Base-by-base conservation (phyloP, 2,329 filamentous ascomycete species). In the Neonectria neomacrospora region DNA sequence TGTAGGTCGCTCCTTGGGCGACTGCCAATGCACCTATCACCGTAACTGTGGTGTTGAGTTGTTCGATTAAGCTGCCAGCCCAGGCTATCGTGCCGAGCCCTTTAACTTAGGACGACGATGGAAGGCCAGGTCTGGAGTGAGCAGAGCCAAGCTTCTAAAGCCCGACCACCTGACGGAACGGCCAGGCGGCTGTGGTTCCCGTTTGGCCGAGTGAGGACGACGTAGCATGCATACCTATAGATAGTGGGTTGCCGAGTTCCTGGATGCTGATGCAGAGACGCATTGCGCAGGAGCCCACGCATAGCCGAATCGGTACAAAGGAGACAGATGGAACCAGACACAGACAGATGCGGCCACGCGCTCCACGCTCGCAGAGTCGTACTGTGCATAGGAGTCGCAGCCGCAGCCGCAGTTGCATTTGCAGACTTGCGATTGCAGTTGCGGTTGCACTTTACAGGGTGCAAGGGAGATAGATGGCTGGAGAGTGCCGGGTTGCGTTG, bases 91-190 rank as follows among this genome's bases (percentile, higher is more conserved):
- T 41, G 41, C 23, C 28, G 39, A 37, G 51, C 42, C 23, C 23
- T 39, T 47, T 47, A n/a, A n/a, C n/a, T n/a, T n/a, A 30, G 34
- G 41, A 48, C 30, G 41, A 41, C 18, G 47, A 57, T 62, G 54
- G 47, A 53, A 61, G 45, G 39, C 51, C 52, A 52, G 45, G 53
- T 44, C 58, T 39, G 45, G 30, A 61, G 56, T 32, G 28, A 61
- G 58, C 32, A 45, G 20, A 28, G 22, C 30, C 39, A 23, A 28
- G 53, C 28, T 26, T 28, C 37, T 20, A 22, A 53, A 57, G 45
- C 6, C 11, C 18, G 28, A 54, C 41, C 23, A 34, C n/a, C n/a
- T n/a, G 30, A 32, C 14, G 41, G n/a, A 28, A 45, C 37, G 53
- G 45, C 51, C 45, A 48, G 54, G 48, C 54, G 48, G 37, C 5